Evolutionary conservation across 441 rosid species (phyloP).

Genomic region (Geranium incanum): DNA sequence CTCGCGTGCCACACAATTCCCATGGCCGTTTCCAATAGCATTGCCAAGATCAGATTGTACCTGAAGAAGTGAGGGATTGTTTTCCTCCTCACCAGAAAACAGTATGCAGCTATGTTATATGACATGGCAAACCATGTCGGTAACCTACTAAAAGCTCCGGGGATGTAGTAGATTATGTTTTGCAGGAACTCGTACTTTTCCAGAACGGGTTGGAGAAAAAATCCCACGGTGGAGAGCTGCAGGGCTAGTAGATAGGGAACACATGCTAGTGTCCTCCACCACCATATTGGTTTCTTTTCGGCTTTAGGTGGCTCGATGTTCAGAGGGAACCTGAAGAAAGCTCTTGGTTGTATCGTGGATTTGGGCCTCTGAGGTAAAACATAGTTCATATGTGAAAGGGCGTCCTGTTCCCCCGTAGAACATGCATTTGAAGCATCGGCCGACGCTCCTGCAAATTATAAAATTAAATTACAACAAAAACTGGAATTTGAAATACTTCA

Average conservation of each 20-base stretch:
- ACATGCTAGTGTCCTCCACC: conserved; percentile 3
- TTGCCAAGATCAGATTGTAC: neutral
- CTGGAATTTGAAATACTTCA: no score
- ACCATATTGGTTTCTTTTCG: neutral
- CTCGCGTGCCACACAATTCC: neutral
- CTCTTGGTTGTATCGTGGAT: neutral
- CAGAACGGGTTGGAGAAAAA: neutral
- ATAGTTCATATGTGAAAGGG: neutral
- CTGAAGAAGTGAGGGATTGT: neutral
- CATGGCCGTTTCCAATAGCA: conserved; percentile 1
- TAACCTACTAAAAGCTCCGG: neutral
- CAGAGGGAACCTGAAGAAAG: neutral
- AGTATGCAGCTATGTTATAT: neutral
- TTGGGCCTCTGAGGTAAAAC: neutral
- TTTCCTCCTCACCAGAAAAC: neutral
- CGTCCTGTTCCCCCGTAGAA: neutral
- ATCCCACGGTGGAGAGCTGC: neutral
- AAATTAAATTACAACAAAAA: neutral
- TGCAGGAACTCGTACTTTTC: neutral
- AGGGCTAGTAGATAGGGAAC: conserved; percentile 5
- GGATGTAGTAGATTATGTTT: neutral
- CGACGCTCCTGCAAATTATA: neutral
- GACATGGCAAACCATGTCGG: neutral
- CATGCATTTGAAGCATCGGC: neutral
- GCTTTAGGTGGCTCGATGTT: neutral